A percentile compares a stretch with the other conserved stretches of the same genome.
phyloP scores from a whole-genome alignment of 2,329 filamentous ascomycete species.

The Coniochaeta hoffmannii region DNA sequence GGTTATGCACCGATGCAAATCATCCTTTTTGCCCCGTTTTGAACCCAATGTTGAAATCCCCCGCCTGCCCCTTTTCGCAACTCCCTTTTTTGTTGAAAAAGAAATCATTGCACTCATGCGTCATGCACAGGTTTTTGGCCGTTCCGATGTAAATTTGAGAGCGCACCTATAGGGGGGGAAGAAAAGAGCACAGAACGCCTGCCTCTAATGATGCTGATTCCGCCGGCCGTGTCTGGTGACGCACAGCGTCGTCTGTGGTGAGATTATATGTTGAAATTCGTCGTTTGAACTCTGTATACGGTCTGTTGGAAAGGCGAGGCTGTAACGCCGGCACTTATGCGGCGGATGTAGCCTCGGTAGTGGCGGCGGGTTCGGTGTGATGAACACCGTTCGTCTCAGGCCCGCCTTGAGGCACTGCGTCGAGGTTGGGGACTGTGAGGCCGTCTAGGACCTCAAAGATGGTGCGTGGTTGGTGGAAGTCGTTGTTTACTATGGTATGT shows the following conservation, averaged over 20 bases:
- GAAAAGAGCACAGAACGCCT: not conserved
- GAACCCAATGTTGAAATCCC: not conserved
- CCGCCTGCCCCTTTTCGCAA: conserved; percentile 6
- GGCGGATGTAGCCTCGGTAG: conserved; percentile 7
- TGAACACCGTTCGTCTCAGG: conserved; percentile 6
- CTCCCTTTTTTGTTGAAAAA: conserved; percentile 17
- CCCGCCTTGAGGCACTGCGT: conserved; percentile 29
- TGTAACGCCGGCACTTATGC: not conserved
- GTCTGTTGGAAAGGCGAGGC: not conserved
- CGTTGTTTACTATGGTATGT: conserved; percentile 66
- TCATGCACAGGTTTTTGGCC: not conserved
- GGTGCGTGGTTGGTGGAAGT: conserved; percentile 78
- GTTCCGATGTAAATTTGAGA: not conserved
- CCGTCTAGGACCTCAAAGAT: conserved; percentile 85
- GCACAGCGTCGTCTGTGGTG: not conserved
- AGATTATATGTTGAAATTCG: not conserved
- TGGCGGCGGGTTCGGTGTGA: conserved; percentile 6
- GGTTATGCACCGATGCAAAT: conserved; percentile 12
- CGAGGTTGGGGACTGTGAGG: conserved; percentile 60
- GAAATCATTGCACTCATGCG: not conserved
- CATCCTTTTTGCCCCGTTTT: conserved; percentile 8
- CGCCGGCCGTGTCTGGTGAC: not conserved
- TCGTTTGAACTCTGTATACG: not conserved
- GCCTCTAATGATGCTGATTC: not conserved
- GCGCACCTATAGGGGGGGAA: not conserved